Conservation (phyloP, 495 filamentous ascomycete species). For the Hypoxylon subgilvum region DNA sequence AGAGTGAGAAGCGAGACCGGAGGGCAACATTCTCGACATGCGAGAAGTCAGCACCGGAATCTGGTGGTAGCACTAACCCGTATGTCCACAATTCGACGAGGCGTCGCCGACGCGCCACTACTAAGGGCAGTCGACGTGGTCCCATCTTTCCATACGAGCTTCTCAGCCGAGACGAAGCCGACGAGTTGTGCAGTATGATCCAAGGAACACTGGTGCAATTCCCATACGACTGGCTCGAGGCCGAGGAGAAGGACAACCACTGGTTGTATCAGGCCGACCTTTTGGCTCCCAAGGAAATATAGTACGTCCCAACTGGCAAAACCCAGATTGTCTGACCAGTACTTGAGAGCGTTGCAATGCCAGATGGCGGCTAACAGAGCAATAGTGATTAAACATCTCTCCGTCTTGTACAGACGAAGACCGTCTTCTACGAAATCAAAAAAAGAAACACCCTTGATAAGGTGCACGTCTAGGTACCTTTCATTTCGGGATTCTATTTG, state of each 20-base stretch:
- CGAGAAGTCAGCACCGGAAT: conserved; percentile 47
- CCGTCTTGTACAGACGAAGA: neutral
- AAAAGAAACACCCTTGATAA: too few relatives aligned
- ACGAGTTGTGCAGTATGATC: conserved; percentile 78
- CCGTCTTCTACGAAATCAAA: too few relatives aligned
- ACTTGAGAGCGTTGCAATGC: neutral
- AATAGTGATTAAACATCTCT: conserved; percentile 14
- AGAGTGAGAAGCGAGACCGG: conserved; percentile 46
- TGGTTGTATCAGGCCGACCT: conserved; percentile 98
- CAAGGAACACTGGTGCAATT: conserved; percentile 91
- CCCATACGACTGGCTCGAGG: conserved; percentile 92
- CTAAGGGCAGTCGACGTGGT: conserved; percentile 73
- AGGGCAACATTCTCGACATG: conserved; percentile 52
- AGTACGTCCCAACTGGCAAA: conserved; percentile 74
- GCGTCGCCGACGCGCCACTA: conserved; percentile 73
- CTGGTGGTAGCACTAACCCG: conserved; percentile 35
- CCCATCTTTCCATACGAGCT: conserved; percentile 73
- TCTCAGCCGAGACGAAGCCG: conserved; percentile 72
- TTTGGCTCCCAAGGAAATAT: conserved; percentile 94
- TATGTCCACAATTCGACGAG: conserved; percentile 46
- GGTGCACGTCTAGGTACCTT: too few relatives aligned
- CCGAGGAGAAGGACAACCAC: conserved; percentile 89
- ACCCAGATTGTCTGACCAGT: neutral
- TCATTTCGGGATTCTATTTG: too few relatives aligned
- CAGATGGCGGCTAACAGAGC: conserved; percentile 16